Base-by-base conservation (phyloP, 2,329 filamentous ascomycete species). In the Westerdykella ornata region DNA sequence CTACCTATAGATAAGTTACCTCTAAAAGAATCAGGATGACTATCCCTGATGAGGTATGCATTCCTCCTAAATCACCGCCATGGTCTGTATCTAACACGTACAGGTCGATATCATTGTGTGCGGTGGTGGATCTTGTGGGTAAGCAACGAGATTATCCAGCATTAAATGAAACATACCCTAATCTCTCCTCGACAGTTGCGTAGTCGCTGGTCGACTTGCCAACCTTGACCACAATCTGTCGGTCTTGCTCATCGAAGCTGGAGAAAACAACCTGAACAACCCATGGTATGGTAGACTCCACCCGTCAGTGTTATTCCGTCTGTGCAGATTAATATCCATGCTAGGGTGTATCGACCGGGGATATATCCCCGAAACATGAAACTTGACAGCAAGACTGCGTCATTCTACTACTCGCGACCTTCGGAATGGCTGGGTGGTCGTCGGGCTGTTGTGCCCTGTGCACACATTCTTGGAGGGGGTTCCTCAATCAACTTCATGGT, bases 321-420 rank as follows among this genome's bases (percentile, higher is more conserved):
- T 20, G 42, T 15, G 28, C 22, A 26, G n/a, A 29, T 33, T 44
- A 8, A 43, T 26, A 34, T 5, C 37, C 33, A 20, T 28, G 12
- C 7, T 20, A 71, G 77, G 80, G 82, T 88, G 11, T 87, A 76
- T 68, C 78, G 83, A 5, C 84, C 83, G 2, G 84, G 81, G 41
- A 83, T 88, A 62, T 88, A 83, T 66, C 84, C 84, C n/a, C 71
- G 73, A 35, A 88, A 88, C 68, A 87, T 85, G 82, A 81, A 86
- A 66, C 62, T 86, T 45, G 83, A 87, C 73, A 87, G 82, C 53
- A 88, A 86, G 73, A 87, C 83, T 22, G 84, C 85, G 26, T 84
- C 83, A 0, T 89, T 89, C 66, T 90, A 89, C 60, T 80, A 88
- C 64, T 88, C 84, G 36, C 75, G 80, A 31, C 82, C 84, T 13